Base-by-base conservation (phyloP, 129 eudicot species). In the Chrysanthemum lavandulifolium region DNA sequence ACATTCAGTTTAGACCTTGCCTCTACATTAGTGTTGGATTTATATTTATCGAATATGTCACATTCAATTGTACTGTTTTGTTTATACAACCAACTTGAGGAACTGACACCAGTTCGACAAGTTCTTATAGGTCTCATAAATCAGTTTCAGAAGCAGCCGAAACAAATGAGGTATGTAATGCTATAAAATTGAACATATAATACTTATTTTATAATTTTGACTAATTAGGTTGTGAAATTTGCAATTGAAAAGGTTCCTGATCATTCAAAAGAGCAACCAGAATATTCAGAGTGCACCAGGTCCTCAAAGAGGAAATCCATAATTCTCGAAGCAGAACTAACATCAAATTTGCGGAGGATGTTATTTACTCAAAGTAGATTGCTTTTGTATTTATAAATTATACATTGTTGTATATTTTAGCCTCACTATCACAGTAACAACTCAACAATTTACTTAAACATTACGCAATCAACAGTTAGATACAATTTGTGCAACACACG, bases 61-160 rank as follows among this genome's bases (percentile, higher is more conserved):
- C 57, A 11, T 72, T 45, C 45, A 49, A 11, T 27, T 56, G 49
- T 2, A 52, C 33, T 74, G 52, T 49, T 68, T 62, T 65, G 45
- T 25, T 68, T 55, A 7, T 51, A 80, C 78, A 80, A 75, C 25
- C 69, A 80, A 75, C 64, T n/a, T 54, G 77, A 69, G 62, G 31
- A 3, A 12, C 50, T 25, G 66, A 54, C 58, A 68, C 83, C 77
- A 1, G 80, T 80, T 18, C 57, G 84, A 21, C 77, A 77, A 69
- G 76, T 49, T 73, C 51, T 60, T 53, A 80, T 53, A 80, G 84
- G 69, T 60, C 69, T 80, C 62, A 36, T 65, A 80, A 54, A 43
- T 33, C 84, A 56, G 13, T 29, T 80, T 65, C 63, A 56, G 80
- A 69, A 40, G 69, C 69, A 69, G 68, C 61, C 69, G 71, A 27